These are phyloP conservation scores for Austroboletus festivus DNA, from an alignment of 768 basidiomycete genomes.

Conservation along the genomic window DNA sequence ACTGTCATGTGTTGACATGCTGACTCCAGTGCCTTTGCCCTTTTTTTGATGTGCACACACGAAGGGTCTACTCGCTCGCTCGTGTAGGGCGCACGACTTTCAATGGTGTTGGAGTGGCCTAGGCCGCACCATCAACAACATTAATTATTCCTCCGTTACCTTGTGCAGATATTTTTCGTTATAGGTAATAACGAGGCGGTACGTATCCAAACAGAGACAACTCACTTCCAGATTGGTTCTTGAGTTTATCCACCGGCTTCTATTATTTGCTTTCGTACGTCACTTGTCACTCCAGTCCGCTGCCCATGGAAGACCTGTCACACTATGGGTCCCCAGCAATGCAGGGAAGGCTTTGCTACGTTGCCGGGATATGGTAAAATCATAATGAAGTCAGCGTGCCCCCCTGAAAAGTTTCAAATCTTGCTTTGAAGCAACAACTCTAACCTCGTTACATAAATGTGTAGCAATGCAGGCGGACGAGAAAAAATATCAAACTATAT, in stretches of 20 bases:
- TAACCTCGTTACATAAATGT: no score
- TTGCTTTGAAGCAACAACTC: no score
- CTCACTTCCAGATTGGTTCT: slow-evolving; percentile 11
- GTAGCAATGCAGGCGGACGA: no score
- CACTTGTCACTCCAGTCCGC: neutral
- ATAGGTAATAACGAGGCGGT: slow-evolving; percentile 16
- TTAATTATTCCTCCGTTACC: slow-evolving; percentile 1
- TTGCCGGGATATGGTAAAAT: no score
- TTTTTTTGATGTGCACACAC: neutral
- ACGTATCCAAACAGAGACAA: slow-evolving; percentile 10
- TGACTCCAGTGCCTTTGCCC: slow-evolving; percentile 4
- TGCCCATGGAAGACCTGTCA: no score
- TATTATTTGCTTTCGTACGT: neutral
- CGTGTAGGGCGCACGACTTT: neutral
- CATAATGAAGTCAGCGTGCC: no score
- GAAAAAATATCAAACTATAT: no score
- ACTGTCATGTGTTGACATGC: slow-evolving; percentile 18
- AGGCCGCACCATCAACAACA: neutral
- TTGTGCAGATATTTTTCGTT: slow-evolving; percentile 8
- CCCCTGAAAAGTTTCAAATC: no score
- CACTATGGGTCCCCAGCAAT: no score
- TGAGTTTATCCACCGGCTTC: slow-evolving; percentile 9
- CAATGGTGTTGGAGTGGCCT: neutral
- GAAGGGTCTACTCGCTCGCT: neutral
- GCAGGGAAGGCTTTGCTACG: no score